phyloP scores from a whole-genome alignment of 768 basidiomycete genomes.

The Boletus fagicola region DNA sequence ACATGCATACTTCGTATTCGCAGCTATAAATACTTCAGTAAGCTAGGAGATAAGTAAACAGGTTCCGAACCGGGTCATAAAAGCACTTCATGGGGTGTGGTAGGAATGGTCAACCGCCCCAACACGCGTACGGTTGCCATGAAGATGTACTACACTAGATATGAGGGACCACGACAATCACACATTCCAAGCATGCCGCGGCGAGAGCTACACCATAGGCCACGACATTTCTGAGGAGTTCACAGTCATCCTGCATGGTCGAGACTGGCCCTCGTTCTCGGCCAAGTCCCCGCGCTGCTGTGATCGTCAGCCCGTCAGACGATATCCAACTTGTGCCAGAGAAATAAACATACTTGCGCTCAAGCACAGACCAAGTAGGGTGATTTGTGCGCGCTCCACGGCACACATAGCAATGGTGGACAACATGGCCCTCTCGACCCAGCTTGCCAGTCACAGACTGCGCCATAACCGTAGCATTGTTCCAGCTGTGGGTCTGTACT shows the following conservation, averaged over 20 bases:
- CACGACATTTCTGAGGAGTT: background rate
- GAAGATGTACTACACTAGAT: background rate
- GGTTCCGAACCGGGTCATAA: background rate
- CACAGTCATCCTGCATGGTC: background rate
- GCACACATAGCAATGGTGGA: conserved; percentile 12
- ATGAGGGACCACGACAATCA: background rate
- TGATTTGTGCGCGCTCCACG: conserved; percentile 1
- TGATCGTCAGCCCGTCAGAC: background rate
- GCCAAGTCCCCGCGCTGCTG: background rate
- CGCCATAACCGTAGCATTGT: background rate
- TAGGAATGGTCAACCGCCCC: background rate
- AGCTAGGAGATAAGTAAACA: too few species aligned
- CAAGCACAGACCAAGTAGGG: conserved; percentile 14
- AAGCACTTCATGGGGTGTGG: background rate
- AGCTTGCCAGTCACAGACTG: conserved; percentile 16
- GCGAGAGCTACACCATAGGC: background rate
- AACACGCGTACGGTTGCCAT: background rate
- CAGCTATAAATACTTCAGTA: background rate
- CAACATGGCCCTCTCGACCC: conserved; percentile 20
- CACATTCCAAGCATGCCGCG: background rate
- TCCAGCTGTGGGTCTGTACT: background rate
- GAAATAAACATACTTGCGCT: background rate
- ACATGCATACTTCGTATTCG: background rate
- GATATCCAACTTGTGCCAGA: background rate
- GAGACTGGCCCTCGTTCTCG: background rate